Evolutionary conservation across 78 protist species (phyloP).

Genomic region (Protostelium mycophagum): DNA sequence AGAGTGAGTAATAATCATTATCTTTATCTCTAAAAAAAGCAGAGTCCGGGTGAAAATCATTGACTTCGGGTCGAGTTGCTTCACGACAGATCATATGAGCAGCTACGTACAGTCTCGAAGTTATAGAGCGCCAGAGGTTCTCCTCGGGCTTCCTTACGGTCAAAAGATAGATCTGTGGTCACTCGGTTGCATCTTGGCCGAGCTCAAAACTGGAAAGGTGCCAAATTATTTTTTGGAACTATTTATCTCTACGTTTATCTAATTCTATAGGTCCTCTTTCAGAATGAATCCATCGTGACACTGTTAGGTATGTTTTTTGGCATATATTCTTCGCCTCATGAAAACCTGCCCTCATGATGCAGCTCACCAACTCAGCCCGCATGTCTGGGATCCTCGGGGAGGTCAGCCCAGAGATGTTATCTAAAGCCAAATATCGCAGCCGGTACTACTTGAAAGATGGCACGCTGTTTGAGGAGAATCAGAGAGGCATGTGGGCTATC

Average conservation of each 20-base stretch:
- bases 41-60: constrained; percentile 71
- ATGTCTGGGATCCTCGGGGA: constrained; percentile 15
- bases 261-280: constrained; percentile 32
- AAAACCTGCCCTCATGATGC: constrained; percentile 29
- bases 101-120: constrained; percentile 88
- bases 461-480: not conserved
- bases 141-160: constrained; percentile 86
- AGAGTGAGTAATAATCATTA: not conserved
- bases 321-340: constrained; percentile 43
- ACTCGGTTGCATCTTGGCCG: constrained; percentile 96
- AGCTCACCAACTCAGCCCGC: constrained; percentile 7
- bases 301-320: constrained; percentile 12
- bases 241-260: constrained; percentile 37
- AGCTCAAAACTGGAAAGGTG: constrained; percentile 84
- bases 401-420: constrained; percentile 15
- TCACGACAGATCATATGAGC: constrained; percentile 77
- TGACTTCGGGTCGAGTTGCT: constrained; percentile 93
- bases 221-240: constrained; percentile 88
- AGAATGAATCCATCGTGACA: constrained; percentile 21
- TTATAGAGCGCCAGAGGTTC: constrained; percentile 94
- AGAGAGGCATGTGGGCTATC: not conserved
- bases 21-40: not conserved
- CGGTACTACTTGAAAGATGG: not conserved
- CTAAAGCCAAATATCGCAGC: constrained; percentile 4
- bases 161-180: constrained; percentile 97